phyloP scores from a whole-genome alignment of 352 stramenopile genomes.

The Phytophthora tubulina region DNA sequence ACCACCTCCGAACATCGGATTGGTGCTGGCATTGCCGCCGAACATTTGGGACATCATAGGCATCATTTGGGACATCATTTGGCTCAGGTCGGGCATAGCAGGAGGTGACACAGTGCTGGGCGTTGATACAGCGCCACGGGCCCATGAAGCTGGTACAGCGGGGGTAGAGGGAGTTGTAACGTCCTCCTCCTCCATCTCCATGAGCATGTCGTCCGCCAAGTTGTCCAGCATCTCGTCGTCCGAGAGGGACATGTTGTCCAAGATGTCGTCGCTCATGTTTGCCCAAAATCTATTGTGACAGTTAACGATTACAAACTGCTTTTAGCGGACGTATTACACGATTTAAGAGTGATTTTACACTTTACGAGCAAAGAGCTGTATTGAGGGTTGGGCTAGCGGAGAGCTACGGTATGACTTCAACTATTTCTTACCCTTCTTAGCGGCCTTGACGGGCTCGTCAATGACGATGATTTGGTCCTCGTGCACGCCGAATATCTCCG shows the following conservation, averaged over 20 bases:
- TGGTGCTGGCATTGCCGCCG: conserved; percentile 39
- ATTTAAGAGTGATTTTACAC: conserved; percentile 11
- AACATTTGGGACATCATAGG: conserved; percentile 90
- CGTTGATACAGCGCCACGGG: conserved; percentile 23
- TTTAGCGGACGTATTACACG: conserved; percentile 2
- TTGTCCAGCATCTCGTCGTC: conserved; percentile 88
- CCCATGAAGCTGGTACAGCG: conserved; percentile 41
- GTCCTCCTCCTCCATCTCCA: conserved; percentile 63
- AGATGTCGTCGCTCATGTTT: conserved; percentile 76
- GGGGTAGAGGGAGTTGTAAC: conserved; percentile 18
- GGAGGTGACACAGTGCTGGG: conserved; percentile 9
- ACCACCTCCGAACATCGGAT: conserved; percentile 36
- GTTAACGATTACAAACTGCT: background rate
- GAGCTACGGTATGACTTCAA: conserved; percentile 4
- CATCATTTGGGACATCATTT: conserved; percentile 92
- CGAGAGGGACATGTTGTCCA: conserved; percentile 87
- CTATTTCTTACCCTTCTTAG: conserved; percentile 58
- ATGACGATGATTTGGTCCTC: conserved; percentile 79
- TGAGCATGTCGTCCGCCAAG: conserved; percentile 84
- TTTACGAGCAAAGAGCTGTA: conserved; percentile 21
- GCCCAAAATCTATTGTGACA: conserved; percentile 5
- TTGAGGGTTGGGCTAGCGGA: background rate
- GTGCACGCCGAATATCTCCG: conserved; percentile 80
- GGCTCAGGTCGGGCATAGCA: conserved; percentile 69
- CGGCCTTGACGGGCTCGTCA: conserved; percentile 72